A percentile compares a stretch with the other conserved stretches of the same genome.
Evolutionary conservation across 1,284 basidiomycete species (phyloP).

Genomic region (Paramarasmius palmivorus): DNA sequence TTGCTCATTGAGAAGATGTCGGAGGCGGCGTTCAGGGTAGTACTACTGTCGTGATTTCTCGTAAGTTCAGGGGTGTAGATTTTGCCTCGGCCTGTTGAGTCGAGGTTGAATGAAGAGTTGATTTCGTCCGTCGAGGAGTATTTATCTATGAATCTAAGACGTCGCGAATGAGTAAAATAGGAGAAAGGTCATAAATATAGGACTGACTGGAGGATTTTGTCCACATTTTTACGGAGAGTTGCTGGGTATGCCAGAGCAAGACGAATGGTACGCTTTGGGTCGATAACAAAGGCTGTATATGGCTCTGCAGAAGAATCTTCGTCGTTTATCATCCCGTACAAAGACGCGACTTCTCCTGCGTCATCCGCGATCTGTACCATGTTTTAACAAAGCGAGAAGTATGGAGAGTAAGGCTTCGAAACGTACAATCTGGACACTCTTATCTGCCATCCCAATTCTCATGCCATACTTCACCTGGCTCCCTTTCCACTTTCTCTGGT

Average conservation of each 20-base stretch:
- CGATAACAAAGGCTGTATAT: constrained; percentile 14
- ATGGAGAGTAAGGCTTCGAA: neutral
- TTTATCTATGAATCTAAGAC: constrained; percentile 10
- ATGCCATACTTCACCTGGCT: constrained; percentile 8
- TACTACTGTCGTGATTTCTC: no score
- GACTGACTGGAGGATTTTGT: constrained; percentile 82
- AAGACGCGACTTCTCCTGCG: constrained; percentile 3
- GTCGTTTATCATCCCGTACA: constrained; percentile 12
- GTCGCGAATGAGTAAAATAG: neutral
- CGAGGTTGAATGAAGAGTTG: constrained; percentile 6
- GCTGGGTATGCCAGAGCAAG: constrained; percentile 13
- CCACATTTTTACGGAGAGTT: constrained; percentile 24
- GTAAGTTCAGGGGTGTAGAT: constrained; percentile 2
- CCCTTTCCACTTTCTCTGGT: constrained; percentile 7
- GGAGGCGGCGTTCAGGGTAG: no score
- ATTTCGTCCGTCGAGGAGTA: constrained; percentile 5
- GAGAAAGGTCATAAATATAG: neutral
- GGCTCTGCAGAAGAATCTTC: constrained; percentile 3
- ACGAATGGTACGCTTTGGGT: constrained; percentile 15
- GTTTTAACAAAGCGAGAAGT: neutral
- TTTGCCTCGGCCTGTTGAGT: constrained; percentile 3
- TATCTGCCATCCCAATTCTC: constrained; percentile 1
- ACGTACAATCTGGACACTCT: constrained; percentile 11
- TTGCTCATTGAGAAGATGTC: no score
- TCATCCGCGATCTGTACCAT: constrained; percentile 11